These are phyloP conservation scores for Epichloe coenophiala DNA, from an alignment of 2,329 filamentous ascomycete species.

Conservation along the genomic window DNA sequence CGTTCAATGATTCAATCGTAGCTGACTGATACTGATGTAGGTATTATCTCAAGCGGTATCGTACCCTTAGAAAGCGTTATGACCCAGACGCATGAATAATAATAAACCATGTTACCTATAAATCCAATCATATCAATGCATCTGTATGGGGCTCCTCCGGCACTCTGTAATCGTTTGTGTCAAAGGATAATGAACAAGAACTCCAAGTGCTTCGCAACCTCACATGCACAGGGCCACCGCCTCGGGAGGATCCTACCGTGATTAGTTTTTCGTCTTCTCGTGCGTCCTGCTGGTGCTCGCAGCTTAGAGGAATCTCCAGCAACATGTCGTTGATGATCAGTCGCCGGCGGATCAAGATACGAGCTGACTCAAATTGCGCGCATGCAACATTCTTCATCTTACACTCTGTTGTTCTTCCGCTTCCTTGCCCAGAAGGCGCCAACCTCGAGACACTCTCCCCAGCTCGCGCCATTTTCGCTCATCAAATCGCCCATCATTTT, in stretches of 20 bases:
- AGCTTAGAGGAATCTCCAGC: not conserved
- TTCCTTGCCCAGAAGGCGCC: constrained; percentile 88
- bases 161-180: not conserved
- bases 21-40: constrained; percentile 27
- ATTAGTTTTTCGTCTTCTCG: not conserved
- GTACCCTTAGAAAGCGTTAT: constrained; percentile 73
- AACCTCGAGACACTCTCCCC: constrained; percentile 74
- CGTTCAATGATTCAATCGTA: not conserved
- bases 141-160: not conserved
- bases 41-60: constrained; percentile 87
- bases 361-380: not conserved
- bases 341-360: not conserved
- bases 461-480: constrained; percentile 62
- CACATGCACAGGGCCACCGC: constrained; percentile 4
- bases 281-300: not conserved
- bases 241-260: not conserved
- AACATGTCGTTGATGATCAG: not conserved
- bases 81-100: constrained; percentile 25
- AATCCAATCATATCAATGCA: not conserved
- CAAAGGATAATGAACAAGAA: not conserved
- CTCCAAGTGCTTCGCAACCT: not conserved
- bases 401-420: constrained; percentile 11
- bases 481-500: constrained; percentile 79
- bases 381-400: not conserved
- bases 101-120: not conserved